phyloP scores from a whole-genome alignment of 495 filamentous ascomycete species.

The Podospora pseudopauciseta region DNA sequence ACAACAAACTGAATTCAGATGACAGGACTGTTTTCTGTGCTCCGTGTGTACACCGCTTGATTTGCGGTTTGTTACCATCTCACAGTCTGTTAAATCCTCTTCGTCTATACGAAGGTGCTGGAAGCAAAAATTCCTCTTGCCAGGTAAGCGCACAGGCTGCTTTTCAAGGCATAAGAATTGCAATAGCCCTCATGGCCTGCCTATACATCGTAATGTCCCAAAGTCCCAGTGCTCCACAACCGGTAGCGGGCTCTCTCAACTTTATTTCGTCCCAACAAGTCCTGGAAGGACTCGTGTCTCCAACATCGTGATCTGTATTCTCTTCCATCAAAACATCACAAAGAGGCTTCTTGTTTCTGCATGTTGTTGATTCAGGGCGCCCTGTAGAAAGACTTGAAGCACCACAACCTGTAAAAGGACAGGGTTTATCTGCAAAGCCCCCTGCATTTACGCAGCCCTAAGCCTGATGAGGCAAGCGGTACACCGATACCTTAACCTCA shows the following conservation, averaged over 20 bases:
- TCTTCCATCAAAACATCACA: background rate
- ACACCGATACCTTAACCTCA: constrained; percentile 29
- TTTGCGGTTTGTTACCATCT: background rate
- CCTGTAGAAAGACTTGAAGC: constrained; percentile 7
- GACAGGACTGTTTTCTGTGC: background rate
- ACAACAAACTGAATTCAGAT: background rate
- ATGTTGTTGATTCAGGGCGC: background rate
- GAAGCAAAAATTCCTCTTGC: background rate
- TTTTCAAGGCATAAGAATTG: background rate
- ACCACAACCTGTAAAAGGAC: background rate
- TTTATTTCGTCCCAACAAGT: background rate
- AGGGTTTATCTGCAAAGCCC: constrained; percentile 13
- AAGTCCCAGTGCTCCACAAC: background rate
- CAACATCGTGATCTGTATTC: background rate
- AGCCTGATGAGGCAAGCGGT: constrained; percentile 26
- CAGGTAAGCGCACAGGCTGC: background rate
- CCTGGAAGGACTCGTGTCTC: background rate
- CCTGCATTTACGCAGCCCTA: constrained; percentile 22
- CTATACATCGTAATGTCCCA: background rate
- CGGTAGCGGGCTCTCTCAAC: background rate
- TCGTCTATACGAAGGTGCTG: background rate
- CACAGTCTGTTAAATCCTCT: background rate
- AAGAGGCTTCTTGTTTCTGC: background rate
- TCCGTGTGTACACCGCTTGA: no score
- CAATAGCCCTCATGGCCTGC: background rate